Conservation (phyloP, 768 basidiomycete genomes). For the Pleurotus cornucopiae region DNA sequence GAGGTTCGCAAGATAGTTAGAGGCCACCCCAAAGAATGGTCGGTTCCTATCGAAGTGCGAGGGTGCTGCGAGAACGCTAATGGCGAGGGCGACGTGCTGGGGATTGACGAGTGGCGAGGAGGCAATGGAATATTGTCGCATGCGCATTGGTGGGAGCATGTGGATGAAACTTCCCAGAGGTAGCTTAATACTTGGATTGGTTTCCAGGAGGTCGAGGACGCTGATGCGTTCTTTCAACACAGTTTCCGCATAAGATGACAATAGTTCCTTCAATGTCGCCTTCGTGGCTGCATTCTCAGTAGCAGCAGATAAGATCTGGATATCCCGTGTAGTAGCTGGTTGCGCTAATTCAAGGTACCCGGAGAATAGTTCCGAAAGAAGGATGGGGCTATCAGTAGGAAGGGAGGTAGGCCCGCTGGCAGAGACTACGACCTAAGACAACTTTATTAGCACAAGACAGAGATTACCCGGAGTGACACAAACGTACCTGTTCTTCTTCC, state of each 20-base stretch:
- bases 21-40: constrained; percentile 41
- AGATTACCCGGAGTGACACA: background rate
- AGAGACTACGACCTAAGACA: constrained; percentile 27
- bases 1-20: constrained; percentile 38
- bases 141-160: constrained; percentile 42
- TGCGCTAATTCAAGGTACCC: constrained; percentile 47
- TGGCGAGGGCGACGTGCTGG: constrained; percentile 36
- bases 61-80: constrained; percentile 38
- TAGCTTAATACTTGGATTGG: constrained; percentile 29
- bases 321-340: constrained; percentile 38
- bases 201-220: constrained; percentile 38
- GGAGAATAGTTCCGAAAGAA: constrained; percentile 29
- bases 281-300: constrained; percentile 21
- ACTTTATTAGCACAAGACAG: background rate
- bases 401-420: constrained; percentile 35
- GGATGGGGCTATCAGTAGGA: constrained; percentile 33
- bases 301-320: constrained; percentile 25
- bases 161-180: constrained; percentile 32
- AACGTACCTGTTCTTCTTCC: constrained; percentile 34
- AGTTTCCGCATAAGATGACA: constrained; percentile 24
- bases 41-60: constrained; percentile 26
- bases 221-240: constrained; percentile 33
- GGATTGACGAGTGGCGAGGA: constrained; percentile 44
- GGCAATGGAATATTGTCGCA: constrained; percentile 49
- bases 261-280: constrained; percentile 24